Base-by-base conservation (phyloP, 805 yeast genomes). In the Wickerhamiella sergipiensis region DNA sequence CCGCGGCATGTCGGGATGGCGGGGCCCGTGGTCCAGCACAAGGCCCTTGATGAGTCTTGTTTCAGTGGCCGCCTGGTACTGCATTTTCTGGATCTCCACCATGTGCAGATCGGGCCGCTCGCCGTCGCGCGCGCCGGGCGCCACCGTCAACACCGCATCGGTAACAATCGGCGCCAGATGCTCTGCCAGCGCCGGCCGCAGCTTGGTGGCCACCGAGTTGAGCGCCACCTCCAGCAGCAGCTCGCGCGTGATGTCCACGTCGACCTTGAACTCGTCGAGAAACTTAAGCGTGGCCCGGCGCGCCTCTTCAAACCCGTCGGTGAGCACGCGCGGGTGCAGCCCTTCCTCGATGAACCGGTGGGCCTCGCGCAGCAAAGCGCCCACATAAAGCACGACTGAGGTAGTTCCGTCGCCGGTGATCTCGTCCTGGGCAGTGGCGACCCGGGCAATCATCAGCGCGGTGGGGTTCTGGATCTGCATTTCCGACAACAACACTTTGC, bases 371-470 rank as follows among this genome's bases (percentile, higher is more conserved):
- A 92, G 75, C 54, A 92, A 72, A 67, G 90, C 97, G 51, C 98
- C 98, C 43, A 92, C 98, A 50, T 89, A 75, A 55, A 94, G 74
- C 45, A 89, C 90, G 50, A 92, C 98, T 1, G 96, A 84, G 6
- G 97, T 90, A 50, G 98, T 92, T 57, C 98, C 98, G 68, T 92
- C 98, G 48, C 98, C 98, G n/a, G 97, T 85, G 64, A 92, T 87
- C 68, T 92, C 98, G 67, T 92, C 98, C 69, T 92, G 98, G 0
- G 98, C 97, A 45, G 95, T 80, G 47, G 98, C 98, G 13, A 97
- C 98, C 57, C 97, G 77, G 2, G 98, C 73, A 69, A 84, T 84
- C 85, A 84, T 79, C 36, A 84, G 85, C 0, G 94, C 94, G 3
- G 94, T 85, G 10, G 94, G 94, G 55, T 84, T 81, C 65, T 85